A percentile compares a stretch with the other conserved stretches of the same genome.
Evolutionary conservation across 2,329 filamentous ascomycete species (phyloP).

Genomic region (Cercospora sp.): DNA sequence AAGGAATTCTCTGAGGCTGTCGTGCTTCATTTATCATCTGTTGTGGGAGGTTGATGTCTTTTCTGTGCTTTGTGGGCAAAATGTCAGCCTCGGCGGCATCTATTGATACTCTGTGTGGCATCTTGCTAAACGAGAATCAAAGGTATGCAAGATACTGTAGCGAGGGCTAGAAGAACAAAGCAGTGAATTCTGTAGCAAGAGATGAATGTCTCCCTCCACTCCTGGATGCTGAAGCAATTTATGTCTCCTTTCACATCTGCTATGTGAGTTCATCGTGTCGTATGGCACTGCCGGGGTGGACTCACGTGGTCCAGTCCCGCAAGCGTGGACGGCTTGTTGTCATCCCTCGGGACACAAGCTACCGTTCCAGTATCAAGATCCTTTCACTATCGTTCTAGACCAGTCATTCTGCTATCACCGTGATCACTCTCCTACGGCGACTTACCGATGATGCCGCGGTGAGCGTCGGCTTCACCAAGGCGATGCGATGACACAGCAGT

Average conservation of each 20-base stretch:
- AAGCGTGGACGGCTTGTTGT: background rate
- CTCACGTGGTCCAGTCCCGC: background rate
- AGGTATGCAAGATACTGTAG: background rate
- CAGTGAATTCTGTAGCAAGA: background rate
- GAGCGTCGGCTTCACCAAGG: background rate
- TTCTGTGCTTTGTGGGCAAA: background rate
- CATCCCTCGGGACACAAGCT: slow-evolving; percentile 6
- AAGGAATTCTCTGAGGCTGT: background rate
- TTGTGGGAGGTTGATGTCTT: background rate
- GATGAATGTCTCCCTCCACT: background rate
- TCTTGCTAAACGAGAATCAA: background rate
- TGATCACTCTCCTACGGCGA: background rate
- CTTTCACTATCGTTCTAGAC: background rate
- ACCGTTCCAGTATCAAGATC: slow-evolving; percentile 2
- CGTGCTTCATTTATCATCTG: background rate
- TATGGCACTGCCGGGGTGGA: background rate
- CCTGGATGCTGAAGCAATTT: background rate
- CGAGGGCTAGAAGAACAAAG: background rate
- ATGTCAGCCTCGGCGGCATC: background rate
- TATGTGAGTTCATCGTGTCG: background rate
- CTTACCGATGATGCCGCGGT: background rate
- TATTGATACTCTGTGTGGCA: background rate
- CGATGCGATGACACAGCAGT: background rate
- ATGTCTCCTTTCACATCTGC: background rate
- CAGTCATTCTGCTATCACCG: background rate